Base-by-base conservation (phyloP, 1,139 yeast genomes). In the Geotrichum reessii region DNA sequence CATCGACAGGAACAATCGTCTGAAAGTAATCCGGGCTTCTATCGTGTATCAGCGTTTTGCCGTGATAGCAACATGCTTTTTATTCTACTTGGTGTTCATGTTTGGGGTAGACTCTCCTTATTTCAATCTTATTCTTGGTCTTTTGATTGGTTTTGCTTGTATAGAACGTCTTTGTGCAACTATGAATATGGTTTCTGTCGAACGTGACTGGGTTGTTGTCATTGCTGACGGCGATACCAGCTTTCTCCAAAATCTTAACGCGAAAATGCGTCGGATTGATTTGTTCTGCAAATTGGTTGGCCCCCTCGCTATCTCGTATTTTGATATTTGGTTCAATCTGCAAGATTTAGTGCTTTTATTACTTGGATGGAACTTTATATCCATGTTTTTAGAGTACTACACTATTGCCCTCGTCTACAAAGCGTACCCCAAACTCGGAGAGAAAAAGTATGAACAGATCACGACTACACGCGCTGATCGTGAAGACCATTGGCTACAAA, bases 131-230 rank as follows among this genome's bases (percentile, higher is more conserved):
- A 24, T 64, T 21, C 61, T 70, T 9, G 58, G 55, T 1, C 22
- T 67, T 9, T 65, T 69, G 19, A 68, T 72, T 7, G 44, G 65
- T 0, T 63, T 71, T 55, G 78, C 76, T 1, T 67, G 74, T 49
- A 67, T 70, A 17, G 78, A 75, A 59, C 67, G 66, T 49, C 64
- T 74, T n/a, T 69, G 72, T 54, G 64, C 74, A 1, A 67, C 71
- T 47, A 67, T 73, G 54, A 75, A 74, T 63, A 67, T 68, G 42
- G 69, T 75, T n/a, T 64, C 76, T 3, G 73, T 74, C n/a, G 75
- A 73, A 51, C 65, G 77, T 33, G 78, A 74, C 62, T 74, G 78
- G 78, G 72, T 75, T 0, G 73, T 73, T 6, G 75, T 71, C n/a
- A 70, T 74, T 27, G 71, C 76, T 6, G 67, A 64, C 9, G 58